phyloP scores from a whole-genome alignment of 2,329 filamentous ascomycete genomes.

The Knufia petricola region DNA sequence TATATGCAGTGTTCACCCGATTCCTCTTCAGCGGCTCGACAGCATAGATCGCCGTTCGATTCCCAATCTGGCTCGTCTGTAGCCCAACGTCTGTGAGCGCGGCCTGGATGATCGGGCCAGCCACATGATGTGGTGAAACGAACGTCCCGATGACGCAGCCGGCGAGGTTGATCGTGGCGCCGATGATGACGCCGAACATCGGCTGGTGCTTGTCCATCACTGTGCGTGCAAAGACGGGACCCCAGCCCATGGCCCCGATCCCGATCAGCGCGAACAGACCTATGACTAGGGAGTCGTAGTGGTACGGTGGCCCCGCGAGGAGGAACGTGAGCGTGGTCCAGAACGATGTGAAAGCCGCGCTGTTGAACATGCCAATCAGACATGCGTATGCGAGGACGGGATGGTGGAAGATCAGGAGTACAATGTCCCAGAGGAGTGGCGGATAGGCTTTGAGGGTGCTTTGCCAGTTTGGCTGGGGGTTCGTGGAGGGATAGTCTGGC shows the following conservation, averaged over 20 bases:
- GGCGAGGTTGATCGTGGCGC: slow-evolving; percentile 47
- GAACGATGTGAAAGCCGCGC: slow-evolving; percentile 54
- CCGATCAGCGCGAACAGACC: slow-evolving; percentile 73
- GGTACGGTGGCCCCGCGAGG: slow-evolving; percentile 59
- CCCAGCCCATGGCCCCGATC: slow-evolving; percentile 56
- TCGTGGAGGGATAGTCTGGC: slow-evolving; percentile 71
- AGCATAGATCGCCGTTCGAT: slow-evolving; percentile 58
- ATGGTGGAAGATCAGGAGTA: slow-evolving; percentile 53
- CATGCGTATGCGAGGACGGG: slow-evolving; percentile 62
- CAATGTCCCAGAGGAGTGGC: slow-evolving; percentile 55
- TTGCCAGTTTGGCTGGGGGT: slow-evolving; percentile 42
- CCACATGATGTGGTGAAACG: slow-evolving; percentile 54
- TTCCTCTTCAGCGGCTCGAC: slow-evolving; percentile 64
- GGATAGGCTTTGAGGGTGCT: slow-evolving; percentile 12
- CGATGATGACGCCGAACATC: slow-evolving; percentile 56
- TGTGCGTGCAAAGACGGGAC: slow-evolving; percentile 58
- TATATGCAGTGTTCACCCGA: slow-evolving; percentile 71
- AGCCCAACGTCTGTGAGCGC: slow-evolving; percentile 61
- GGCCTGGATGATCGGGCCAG: slow-evolving; percentile 63
- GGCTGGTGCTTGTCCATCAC: slow-evolving; percentile 59
- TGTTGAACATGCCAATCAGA: slow-evolving; percentile 54
- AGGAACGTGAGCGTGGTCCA: slow-evolving; percentile 75
- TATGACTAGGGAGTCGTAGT: slow-evolving; percentile 57
- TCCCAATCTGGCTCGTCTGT: slow-evolving; percentile 65
- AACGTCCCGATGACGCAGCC: slow-evolving; percentile 61